Percentiles rank a stretch among this genome's conserved stretches.
Evolutionary conservation across 192 early-diverging fungal genomes (phyloP).

Genomic region (Coemansia sp.): DNA sequence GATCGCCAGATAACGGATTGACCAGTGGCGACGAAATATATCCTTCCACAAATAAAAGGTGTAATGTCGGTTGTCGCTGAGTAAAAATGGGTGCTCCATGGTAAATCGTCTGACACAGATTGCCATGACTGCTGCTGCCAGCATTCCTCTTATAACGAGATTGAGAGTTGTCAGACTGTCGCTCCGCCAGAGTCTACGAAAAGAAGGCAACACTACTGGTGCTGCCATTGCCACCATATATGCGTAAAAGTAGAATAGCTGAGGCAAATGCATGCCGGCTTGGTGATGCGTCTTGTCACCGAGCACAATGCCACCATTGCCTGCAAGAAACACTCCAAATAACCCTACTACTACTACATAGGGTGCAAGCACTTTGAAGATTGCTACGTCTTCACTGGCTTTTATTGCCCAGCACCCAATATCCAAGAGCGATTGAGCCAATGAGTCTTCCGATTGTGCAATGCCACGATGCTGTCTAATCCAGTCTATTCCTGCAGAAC

Average conservation of each 20-base stretch:
- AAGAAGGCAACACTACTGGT: conserved; percentile 41
- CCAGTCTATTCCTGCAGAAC: conserved; percentile 18
- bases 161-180: background rate
- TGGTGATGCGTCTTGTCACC: conserved; percentile 87
- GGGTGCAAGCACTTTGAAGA: conserved; percentile 6
- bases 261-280: conserved; percentile 74
- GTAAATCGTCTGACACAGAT: conserved; percentile 58
- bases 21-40: conserved; percentile 60
- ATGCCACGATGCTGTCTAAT: conserved; percentile 6
- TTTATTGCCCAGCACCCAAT: conserved; percentile 8
- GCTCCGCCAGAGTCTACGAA: background rate
- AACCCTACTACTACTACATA: conserved; percentile 24
- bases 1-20: conserved; percentile 59
- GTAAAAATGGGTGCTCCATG: conserved; percentile 88
- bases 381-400: background rate
- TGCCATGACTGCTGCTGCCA: conserved; percentile 24
- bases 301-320: conserved; percentile 83
- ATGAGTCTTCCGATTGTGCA: background rate
- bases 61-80: conserved; percentile 95
- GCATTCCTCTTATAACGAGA: background rate
- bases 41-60: conserved; percentile 94
- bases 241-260: conserved; percentile 80
- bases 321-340: conserved; percentile 71
- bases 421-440: conserved; percentile 3
- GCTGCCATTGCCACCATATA: conserved; percentile 57